Evolutionary conservation across 2,329 filamentous ascomycete species (phyloP).

Genomic region (Aspergillus phoenicis): DNA sequence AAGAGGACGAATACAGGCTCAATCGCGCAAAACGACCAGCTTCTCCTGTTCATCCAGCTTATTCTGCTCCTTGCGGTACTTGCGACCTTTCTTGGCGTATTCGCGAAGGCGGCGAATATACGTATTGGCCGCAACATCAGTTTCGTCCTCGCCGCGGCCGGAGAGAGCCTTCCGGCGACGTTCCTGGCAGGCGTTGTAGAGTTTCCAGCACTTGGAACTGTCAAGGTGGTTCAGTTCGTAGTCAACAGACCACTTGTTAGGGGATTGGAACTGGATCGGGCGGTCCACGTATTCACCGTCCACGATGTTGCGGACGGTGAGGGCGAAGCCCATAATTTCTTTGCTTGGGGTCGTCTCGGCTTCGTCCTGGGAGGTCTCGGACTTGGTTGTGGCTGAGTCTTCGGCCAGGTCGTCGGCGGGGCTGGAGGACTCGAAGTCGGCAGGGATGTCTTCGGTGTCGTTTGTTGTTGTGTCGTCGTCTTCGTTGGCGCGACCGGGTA

Average conservation of each 20-base stretch:
- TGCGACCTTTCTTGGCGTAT: slow-evolving; percentile 59
- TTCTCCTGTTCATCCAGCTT: slow-evolving; percentile 52
- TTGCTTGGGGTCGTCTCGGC: background rate
- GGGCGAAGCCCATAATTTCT: slow-evolving; percentile 66
- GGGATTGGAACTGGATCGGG: slow-evolving; percentile 52
- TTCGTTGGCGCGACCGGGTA: slow-evolving; percentile 25
- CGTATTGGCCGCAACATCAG: slow-evolving; percentile 46
- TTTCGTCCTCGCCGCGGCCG: slow-evolving; percentile 41
- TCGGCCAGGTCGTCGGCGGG: background rate
- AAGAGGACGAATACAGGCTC: background rate
- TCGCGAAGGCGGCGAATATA: slow-evolving; percentile 45
- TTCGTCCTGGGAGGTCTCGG: background rate
- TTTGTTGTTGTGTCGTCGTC: slow-evolving; percentile 7
- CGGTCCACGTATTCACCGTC: slow-evolving; percentile 66
- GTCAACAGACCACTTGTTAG: slow-evolving; percentile 70
- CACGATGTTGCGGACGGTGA: slow-evolving; percentile 73
- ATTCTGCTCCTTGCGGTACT: slow-evolving; percentile 60
- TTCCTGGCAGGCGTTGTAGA: slow-evolving; percentile 61
- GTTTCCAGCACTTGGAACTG: slow-evolving; percentile 44
- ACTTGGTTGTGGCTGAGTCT: background rate
- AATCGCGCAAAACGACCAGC: slow-evolving; percentile 31
- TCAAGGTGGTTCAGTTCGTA: slow-evolving; percentile 72
- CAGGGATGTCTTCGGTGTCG: background rate
- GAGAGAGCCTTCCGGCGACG: slow-evolving; percentile 56
- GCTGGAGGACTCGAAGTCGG: background rate